phyloP scores from a whole-genome alignment of 129 eudicot genomes.

The Pulicaria dysenterica region DNA sequence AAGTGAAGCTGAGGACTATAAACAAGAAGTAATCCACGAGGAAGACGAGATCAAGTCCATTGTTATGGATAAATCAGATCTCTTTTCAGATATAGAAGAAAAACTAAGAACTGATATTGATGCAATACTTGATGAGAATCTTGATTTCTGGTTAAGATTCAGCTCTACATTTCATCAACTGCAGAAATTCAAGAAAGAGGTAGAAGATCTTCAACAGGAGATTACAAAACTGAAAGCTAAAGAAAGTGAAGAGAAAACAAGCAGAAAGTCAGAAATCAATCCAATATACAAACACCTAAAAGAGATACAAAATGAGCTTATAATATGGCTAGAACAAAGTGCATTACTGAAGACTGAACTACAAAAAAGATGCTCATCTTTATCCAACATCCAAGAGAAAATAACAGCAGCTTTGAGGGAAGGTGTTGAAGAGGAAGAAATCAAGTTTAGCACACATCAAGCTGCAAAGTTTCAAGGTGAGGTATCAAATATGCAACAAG shows the following conservation, averaged over 20 bases:
- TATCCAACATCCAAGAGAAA: slow-evolving; percentile 65
- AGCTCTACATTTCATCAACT: slow-evolving; percentile 76
- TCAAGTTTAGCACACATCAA: slow-evolving; percentile 75
- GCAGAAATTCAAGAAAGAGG: slow-evolving; percentile 66
- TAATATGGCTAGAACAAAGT: slow-evolving; percentile 70
- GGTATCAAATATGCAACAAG: slow-evolving; percentile 91
- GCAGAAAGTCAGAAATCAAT: slow-evolving; percentile 52
- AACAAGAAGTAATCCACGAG: slow-evolving; percentile 19
- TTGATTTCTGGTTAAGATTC: slow-evolving; percentile 89
- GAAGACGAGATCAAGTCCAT: slow-evolving; percentile 37
- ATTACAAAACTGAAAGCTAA: slow-evolving; percentile 45
- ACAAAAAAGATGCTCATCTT: slow-evolving; percentile 51
- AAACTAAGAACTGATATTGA: slow-evolving; percentile 67
- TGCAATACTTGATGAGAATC: slow-evolving; percentile 74
- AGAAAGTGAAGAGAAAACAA: slow-evolving; percentile 23
- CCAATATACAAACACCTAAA: slow-evolving; percentile 75
- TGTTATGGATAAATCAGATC: slow-evolving; percentile 24
- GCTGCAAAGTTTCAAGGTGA: slow-evolving; percentile 98
- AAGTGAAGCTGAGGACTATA: slow-evolving; percentile 6
- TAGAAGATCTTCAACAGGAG: slow-evolving; percentile 63
- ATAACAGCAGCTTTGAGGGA: slow-evolving; percentile 63
- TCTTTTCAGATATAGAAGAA: slow-evolving; percentile 61
- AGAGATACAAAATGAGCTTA: slow-evolving; percentile 69
- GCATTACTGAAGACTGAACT: slow-evolving; percentile 62
- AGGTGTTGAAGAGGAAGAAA: slow-evolving; percentile 77